Base-by-base conservation (phyloP, 176 grass and related monocot genomes). In the Puccinellia tenuiflora region DNA sequence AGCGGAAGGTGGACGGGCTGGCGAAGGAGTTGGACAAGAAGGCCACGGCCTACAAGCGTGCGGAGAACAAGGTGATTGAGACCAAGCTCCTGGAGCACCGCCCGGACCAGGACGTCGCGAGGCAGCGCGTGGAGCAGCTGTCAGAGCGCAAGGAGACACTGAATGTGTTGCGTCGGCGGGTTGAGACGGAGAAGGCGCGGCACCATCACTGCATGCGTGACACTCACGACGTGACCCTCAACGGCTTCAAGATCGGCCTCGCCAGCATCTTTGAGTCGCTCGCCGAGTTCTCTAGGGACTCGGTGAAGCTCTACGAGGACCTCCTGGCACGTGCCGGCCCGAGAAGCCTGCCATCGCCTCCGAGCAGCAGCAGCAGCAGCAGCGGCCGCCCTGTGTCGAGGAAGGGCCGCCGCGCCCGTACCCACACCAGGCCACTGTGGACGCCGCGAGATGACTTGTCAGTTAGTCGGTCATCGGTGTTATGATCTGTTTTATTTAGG, bases 171-270 rank as follows among this genome's bases (percentile, higher is more conserved):
- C 88, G 77, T 84, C 93, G 75, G 85, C 95, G 83, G 42, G 62
- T 95, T 2, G 96, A 95, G 21, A 42, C 40, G 5, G 96, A 98
- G 92, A 98, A 95, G 86, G 83, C 34, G 15, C 88, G 90, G 77
- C 92, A 95, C 69, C 92, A 88, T 7, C 73, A 85, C 31, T 93
- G 90, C 37, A 90, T 98, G 96, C 80, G 79, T 14, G 91, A 93
- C 24, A 99, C 93, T 0, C 96, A 95, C 0, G 92, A 98, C 0
- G 88, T 98, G 38, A 93, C 91, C 17, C 90, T 98, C n/a, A 98
- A 95, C 1, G 91, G 96, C 37, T 93, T 98, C 77, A 98, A 98
- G 85, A 98, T 98, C 9, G 93, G 92, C 51, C 81, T 98, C 2
- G 93, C 92, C 10, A 56, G 91, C 31, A 92, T 92, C 30, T 99